phyloP scores from a whole-genome alignment of 441 rosid genomes.

The Croton laevigatus region DNA sequence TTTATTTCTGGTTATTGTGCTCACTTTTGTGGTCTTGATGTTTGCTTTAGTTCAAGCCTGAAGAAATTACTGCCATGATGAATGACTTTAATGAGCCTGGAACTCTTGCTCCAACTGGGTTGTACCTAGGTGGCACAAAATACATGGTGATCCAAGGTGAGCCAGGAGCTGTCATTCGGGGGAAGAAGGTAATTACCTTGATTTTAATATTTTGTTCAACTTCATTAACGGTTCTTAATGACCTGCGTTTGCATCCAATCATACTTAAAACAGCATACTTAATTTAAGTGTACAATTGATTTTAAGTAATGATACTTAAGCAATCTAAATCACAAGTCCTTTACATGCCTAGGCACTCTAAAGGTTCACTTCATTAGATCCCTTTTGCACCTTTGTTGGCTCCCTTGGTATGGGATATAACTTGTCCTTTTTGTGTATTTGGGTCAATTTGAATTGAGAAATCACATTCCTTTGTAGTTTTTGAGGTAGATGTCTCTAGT shows the following conservation, averaged over 20 bases:
- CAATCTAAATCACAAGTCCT: neutral
- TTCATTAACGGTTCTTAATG: neutral
- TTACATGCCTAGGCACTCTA: neutral
- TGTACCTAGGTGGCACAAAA: conserved; percentile 60
- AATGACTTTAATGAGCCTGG: conserved; percentile 71
- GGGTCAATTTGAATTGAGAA: neutral
- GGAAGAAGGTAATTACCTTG: conserved; percentile 51
- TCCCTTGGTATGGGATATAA: neutral
- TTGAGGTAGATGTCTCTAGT: neutral
- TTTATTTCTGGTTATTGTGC: neutral
- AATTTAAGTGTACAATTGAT: neutral
- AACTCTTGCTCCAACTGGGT: conserved; percentile 67
- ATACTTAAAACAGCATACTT: neutral
- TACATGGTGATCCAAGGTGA: conserved; percentile 91
- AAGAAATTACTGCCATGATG: conserved; percentile 51
- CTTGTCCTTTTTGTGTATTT: neutral
- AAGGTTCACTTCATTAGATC: neutral
- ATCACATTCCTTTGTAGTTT: neutral
- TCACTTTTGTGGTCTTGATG: neutral
- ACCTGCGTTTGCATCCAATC: conserved; percentile 14
- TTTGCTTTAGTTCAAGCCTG: conserved; percentile 47
- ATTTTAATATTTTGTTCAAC: conserved; percentile 9
- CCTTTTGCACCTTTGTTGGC: neutral
- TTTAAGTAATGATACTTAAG: neutral
- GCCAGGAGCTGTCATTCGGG: conserved; percentile 70